Evolutionary conservation across 768 basidiomycete genomes (phyloP), one percentile per base, ranked within the genome.

Genomic region (Kwoniella sp.): DNA sequence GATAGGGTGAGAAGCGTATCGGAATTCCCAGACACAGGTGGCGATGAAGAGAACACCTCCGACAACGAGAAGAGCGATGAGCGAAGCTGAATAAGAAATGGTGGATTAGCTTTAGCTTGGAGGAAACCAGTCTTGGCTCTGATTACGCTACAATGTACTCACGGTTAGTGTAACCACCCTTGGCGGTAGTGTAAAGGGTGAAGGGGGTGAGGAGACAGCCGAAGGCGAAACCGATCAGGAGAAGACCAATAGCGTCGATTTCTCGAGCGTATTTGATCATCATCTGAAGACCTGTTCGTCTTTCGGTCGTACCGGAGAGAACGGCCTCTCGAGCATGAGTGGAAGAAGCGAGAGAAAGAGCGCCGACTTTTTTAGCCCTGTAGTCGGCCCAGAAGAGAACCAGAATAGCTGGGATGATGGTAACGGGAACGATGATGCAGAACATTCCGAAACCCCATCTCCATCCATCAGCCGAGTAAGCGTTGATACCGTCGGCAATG

Each of bases 21-120:
- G 62, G 60, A 69, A 63, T 55, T 82, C 81, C 77, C 78, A 82
- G 22, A 73, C 25, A 22, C 57, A 63, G 64, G 77, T 77, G 29
- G 68, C 73, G 48, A 80, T 67, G 61, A 85, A 73, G 30, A 83
- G 65, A 13, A 85, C 46, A 6, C 74, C 77, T 22, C 85, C 85
- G 37, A 86, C 75, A 47, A 83, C 64, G 37, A 65, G 49, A 19
- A 65, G 37, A 22, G 64, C 64, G 58, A 65, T 65, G 30, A 65
- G 50, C 0, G 63, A 64, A 40, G 63, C 58, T 59, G 17, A 6
- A 33, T 5, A 26, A 33, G 3, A 8, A 22, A 3, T 5, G 36
- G 17, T n/a, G n/a, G n/a, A n/a, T n/a, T n/a, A n/a, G n/a, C n/a
- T n/a, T n/a, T n/a, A n/a, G n/a, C n/a, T n/a, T n/a, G n/a, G n/a